phyloP scores from a whole-genome alignment of 2,329 filamentous ascomycete genomes.

The Aureobasidium vineae region DNA sequence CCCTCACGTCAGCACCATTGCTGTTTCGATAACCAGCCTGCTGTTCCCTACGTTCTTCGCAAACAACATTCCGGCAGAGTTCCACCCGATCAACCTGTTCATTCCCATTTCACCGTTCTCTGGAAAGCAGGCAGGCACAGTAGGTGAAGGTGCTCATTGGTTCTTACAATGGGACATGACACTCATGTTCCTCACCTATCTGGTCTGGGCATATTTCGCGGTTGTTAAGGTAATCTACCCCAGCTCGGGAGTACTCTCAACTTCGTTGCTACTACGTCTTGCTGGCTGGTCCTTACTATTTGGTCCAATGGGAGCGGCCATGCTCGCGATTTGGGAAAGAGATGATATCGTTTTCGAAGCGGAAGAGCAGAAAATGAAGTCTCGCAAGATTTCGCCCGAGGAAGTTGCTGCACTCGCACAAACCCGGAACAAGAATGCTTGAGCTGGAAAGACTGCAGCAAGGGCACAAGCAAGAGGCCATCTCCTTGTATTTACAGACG shows the following conservation, averaged over 20 bases:
- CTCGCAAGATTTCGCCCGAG: not conserved
- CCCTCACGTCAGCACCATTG: not conserved
- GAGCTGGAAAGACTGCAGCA: not conserved
- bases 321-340: conserved; percentile 20
- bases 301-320: conserved; percentile 13
- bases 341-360: conserved; percentile 15
- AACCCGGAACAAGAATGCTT: not conserved
- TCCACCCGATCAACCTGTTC: conserved; percentile 11
- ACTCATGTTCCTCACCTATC: conserved; percentile 11
- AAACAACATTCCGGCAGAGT: not conserved
- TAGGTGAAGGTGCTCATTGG: conserved; percentile 23
- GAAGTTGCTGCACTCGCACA: not conserved
- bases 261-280: not conserved
- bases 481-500: conserved; percentile 1
- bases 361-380: conserved; percentile 2
- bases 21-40: not conserved
- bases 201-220: conserved; percentile 13
- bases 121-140: not conserved
- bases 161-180: conserved; percentile 26
- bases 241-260: not conserved
- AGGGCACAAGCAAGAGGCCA: not conserved
- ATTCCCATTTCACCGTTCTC: conserved; percentile 12
- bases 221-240: not conserved
- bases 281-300: not conserved
- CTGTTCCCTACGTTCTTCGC: conserved; percentile 14